These are phyloP conservation scores for Tilletia caries DNA, from an alignment of 1,284 basidiomycete genomes.

Conservation along the genomic window DNA sequence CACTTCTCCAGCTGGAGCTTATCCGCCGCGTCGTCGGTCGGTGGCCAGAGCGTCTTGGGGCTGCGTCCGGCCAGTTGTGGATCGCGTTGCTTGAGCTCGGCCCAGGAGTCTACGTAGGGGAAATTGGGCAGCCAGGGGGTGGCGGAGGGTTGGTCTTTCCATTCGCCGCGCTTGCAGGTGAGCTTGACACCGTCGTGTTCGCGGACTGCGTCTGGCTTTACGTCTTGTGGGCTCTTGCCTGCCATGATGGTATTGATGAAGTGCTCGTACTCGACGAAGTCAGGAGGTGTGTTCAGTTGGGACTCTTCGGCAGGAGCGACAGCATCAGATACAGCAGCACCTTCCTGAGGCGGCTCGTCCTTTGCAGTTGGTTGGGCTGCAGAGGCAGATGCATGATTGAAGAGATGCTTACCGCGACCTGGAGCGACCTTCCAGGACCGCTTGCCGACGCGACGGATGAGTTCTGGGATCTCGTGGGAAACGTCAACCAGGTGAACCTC, in stretches of 20 bases:
- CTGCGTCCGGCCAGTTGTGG: constrained; percentile 38
- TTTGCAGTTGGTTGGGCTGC: constrained; percentile 18
- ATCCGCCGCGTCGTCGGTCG: constrained; percentile 42
- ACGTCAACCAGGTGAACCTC: constrained; percentile 81
- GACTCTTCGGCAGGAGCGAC: not conserved
- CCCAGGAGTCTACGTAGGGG: constrained; percentile 46
- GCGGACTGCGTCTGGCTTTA: not conserved
- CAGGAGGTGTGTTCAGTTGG: not conserved
- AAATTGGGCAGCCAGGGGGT: constrained; percentile 31
- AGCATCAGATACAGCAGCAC: constrained; percentile 20
- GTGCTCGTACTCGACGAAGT: constrained; percentile 1
- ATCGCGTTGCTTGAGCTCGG: constrained; percentile 41
- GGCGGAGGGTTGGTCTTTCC: not conserved
- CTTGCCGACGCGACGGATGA: constrained; percentile 63
- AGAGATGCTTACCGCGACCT: constrained; percentile 39
- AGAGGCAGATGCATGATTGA: constrained; percentile 14
- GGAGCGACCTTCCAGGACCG: constrained; percentile 49
- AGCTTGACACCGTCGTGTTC: not conserved
- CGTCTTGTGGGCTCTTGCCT: not conserved
- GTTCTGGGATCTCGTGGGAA: constrained; percentile 66
- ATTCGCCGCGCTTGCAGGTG: not conserved
- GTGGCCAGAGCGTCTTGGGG: constrained; percentile 45
- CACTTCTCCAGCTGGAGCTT: constrained; percentile 40
- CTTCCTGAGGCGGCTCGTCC: no score
- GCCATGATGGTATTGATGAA: constrained; percentile 1